Evolutionary conservation across 306 rosid genomes (phyloP).

Genomic region (Pueraria montana): DNA sequence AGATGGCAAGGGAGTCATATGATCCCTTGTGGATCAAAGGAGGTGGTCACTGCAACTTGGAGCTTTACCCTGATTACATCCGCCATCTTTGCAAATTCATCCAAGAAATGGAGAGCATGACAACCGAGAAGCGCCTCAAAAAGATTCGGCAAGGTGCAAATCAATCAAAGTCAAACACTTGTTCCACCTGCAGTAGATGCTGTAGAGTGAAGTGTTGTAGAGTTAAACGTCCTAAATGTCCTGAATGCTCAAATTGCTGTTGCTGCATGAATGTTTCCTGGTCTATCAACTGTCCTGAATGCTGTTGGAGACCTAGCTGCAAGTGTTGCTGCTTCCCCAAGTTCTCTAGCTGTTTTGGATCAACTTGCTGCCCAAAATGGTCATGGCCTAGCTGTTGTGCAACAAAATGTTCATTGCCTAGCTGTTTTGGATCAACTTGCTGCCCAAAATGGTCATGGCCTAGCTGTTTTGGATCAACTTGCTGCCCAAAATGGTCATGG

Average conservation of each 20-base stretch:
- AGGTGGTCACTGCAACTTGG: slow-evolving; percentile 98
- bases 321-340: slow-evolving; percentile 53
- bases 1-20: slow-evolving; percentile 88
- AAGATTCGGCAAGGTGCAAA: slow-evolving; percentile 65
- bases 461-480: slow-evolving; percentile 52
- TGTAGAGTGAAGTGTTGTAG: slow-evolving; percentile 55
- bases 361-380: slow-evolving; percentile 51
- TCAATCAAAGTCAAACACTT: slow-evolving; percentile 45
- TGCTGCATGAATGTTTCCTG: slow-evolving; percentile 57
- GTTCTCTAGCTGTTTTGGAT: slow-evolving; percentile 55
- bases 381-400: slow-evolving; percentile 1
- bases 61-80: slow-evolving; percentile 97
- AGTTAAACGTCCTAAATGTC: slow-evolving; percentile 60
- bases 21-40: slow-evolving; percentile 98
- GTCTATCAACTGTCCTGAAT: slow-evolving; percentile 53
- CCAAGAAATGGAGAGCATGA: slow-evolving; percentile 88
- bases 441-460: slow-evolving; percentile 41
- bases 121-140: slow-evolving; percentile 75
- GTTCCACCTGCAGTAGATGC: slow-evolving; percentile 50
- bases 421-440: slow-evolving; percentile 56
- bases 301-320: slow-evolving; percentile 57
- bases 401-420: slow-evolving; percentile 45
- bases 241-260: slow-evolving; percentile 50
- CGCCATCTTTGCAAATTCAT: slow-evolving; percentile 84
- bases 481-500: slow-evolving; percentile 48